Evolutionary conservation across 768 basidiomycete genomes (phyloP).

Genomic region (Peribolospora baueri): DNA sequence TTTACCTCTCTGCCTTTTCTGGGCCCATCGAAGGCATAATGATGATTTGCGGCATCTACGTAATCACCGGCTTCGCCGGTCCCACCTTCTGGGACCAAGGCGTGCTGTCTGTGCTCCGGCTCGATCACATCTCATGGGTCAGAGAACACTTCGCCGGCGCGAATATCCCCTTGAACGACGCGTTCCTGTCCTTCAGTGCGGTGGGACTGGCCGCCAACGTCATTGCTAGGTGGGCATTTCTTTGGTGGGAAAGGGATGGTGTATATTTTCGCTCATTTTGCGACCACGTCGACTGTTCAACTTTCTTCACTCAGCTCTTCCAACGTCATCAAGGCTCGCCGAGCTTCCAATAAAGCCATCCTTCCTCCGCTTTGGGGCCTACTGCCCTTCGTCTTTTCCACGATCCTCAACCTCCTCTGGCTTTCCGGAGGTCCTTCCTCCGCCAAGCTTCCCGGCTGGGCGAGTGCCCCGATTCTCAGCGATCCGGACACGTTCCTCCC

Average conservation of each 20-base stretch:
- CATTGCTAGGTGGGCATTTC: conserved; percentile 30
- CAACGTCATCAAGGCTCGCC: conserved; percentile 49
- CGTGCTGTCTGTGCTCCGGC: conserved; percentile 29
- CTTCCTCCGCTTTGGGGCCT: conserved; percentile 42
- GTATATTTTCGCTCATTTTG: background rate
- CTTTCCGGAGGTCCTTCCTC: conserved; percentile 38
- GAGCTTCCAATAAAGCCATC: conserved; percentile 13
- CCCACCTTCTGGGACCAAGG: conserved; percentile 57
- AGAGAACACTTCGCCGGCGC: conserved; percentile 27
- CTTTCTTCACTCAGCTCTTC: conserved; percentile 30
- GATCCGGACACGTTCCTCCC: conserved; percentile 57
- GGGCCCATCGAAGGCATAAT: conserved; percentile 93
- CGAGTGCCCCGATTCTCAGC: conserved; percentile 23
- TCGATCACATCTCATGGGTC: conserved; percentile 30
- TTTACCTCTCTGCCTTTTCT: conserved; percentile 79
- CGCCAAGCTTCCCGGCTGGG: conserved; percentile 14
- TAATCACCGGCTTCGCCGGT: conserved; percentile 52
- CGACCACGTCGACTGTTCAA: background rate
- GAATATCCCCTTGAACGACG: conserved; percentile 52
- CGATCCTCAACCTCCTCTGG: conserved; percentile 55
- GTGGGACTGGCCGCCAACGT: conserved; percentile 59
- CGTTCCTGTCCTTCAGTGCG: conserved; percentile 60
- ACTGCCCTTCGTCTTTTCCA: conserved; percentile 51
- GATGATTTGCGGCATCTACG: conserved; percentile 50
- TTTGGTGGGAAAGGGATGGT: background rate